These are phyloP conservation scores for Hypsizygus ulmarius DNA, from an alignment of 1,284 basidiomycete species.

Conservation along the genomic window DNA sequence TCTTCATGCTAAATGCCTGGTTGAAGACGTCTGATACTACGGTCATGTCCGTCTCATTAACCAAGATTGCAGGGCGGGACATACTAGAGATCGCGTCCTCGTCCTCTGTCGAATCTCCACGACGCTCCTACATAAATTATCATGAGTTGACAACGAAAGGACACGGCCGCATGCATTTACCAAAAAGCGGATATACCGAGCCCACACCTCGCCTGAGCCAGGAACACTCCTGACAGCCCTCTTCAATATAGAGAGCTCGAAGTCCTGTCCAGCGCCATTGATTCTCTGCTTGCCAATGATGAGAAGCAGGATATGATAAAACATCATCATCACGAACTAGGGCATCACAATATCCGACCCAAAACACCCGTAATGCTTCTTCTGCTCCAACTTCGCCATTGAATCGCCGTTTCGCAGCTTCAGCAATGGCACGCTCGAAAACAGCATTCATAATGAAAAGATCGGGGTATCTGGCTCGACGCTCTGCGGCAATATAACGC, in stretches of 20 bases:
- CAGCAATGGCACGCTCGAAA: slow-evolving; percentile 77
- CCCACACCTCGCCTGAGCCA: slow-evolving; percentile 68
- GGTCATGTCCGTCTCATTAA: slow-evolving; percentile 8
- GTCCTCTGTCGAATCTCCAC: slow-evolving; percentile 23
- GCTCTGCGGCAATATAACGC: slow-evolving; percentile 64
- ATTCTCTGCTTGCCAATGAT: slow-evolving; percentile 40
- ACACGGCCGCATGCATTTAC: slow-evolving; percentile 35
- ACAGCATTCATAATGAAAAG: slow-evolving; percentile 56
- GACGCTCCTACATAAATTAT: slow-evolving; percentile 36
- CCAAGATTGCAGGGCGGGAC: slow-evolving; percentile 3
- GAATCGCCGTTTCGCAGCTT: slow-evolving; percentile 60
- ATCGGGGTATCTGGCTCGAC: slow-evolving; percentile 63
- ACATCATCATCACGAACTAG: slow-evolving; percentile 31
- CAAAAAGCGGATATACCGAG: slow-evolving; percentile 66
- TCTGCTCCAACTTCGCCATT: slow-evolving; percentile 53
- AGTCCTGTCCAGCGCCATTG: slow-evolving; percentile 39
- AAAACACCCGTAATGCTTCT: slow-evolving; percentile 57
- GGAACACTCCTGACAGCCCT: slow-evolving; percentile 69
- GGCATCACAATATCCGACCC: slow-evolving; percentile 62
- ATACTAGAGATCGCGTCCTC: slow-evolving; percentile 39
- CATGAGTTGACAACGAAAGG: slow-evolving; percentile 1
- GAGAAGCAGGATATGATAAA: slow-evolving; percentile 1
- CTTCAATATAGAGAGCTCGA: slow-evolving; percentile 40
- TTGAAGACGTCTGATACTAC: slow-evolving; percentile 50
- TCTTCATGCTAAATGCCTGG: slow-evolving; percentile 51